These are phyloP conservation scores for Neonectria neomacrospora DNA, from an alignment of 2,329 filamentous ascomycete species.

Conservation along the genomic window DNA sequence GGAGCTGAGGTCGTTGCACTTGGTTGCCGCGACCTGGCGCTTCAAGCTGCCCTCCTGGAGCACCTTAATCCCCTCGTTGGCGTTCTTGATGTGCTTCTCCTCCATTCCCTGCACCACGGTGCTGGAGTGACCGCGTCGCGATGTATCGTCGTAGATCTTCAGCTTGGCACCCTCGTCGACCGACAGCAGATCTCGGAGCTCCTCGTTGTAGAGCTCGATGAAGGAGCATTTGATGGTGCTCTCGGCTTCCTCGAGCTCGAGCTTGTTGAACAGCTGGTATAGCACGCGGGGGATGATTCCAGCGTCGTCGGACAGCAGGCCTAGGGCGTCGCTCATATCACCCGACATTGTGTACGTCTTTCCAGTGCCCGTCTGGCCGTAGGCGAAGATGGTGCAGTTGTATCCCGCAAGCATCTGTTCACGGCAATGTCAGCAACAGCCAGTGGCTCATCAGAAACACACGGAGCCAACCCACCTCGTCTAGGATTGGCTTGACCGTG, in stretches of 20 bases:
- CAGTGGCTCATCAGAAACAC: too few species aligned
- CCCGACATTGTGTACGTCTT: conserved; percentile 99
- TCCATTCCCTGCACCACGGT: conserved; percentile 98
- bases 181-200: conserved; percentile 88
- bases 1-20: conserved; percentile 98
- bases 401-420: conserved; percentile 87
- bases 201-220: conserved; percentile 98
- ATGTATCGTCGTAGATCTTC: conserved; percentile 94
- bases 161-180: conserved; percentile 85
- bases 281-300: conserved; percentile 95
- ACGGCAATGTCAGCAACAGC: conserved; percentile 17
- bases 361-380: conserved; percentile 96
- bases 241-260: conserved; percentile 82
- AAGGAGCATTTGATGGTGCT: conserved; percentile 97
- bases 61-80: conserved; percentile 86
- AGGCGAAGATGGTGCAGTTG: conserved; percentile 99
- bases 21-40: conserved; percentile 98
- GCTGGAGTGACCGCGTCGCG: conserved; percentile 82
- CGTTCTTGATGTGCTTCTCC: conserved; percentile 89
- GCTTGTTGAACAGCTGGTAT: conserved; percentile 85
- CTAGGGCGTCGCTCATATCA: conserved; percentile 89
- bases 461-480: conserved; percentile 72
- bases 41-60: conserved; percentile 91
- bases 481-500: conserved; percentile 90
- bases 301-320: conserved; percentile 88